Evolutionary conservation across 129 eudicot genomes (phyloP), one percentile per base, ranked within the genome.

Genomic region (Saussurea involucrata): DNA sequence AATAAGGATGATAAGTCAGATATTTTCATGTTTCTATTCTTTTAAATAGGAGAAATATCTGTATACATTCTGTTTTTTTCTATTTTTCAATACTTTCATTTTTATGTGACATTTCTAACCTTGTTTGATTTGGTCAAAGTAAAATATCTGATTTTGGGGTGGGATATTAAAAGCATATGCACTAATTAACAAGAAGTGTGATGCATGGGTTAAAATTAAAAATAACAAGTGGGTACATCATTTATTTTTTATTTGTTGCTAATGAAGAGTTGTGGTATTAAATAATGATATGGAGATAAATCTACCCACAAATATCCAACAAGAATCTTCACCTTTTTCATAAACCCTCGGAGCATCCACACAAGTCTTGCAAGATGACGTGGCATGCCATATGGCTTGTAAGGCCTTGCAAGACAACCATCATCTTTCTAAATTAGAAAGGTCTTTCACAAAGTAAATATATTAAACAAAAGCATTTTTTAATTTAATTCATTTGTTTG

Each of bases 301-400:
- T 74, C 70, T 70, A 80, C 75, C 67, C 79, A 73, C 79, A 49
- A 33, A 73, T 73, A 79, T 80, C 74, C 79, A 80, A 72, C 27
- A 44, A 80, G 79, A 65, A 71, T 78, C 77, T 68, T 79, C 61
- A 79, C 42, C 72, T 46, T 72, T 68, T 36, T 69, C 25, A 32
- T 58, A 60, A 37, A 70, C 58, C 71, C n/a, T 42, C n/a, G n/a
- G n/a, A n/a, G n/a, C n/a, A n/a, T n/a, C n/a, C n/a, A n/a, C n/a
- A n/a, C n/a, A n/a, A n/a, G n/a, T n/a, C n/a, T n/a, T n/a, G n/a
- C n/a, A n/a, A n/a, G n/a, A n/a, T n/a, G n/a, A n/a, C n/a, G n/a
- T n/a, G n/a, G n/a, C n/a, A n/a, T n/a, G n/a, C n/a, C n/a, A n/a
- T n/a, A n/a, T n/a, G n/a, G n/a, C n/a, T n/a, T n/a, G n/a, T n/a